Evolutionary conservation across 2,329 filamentous ascomycete genomes (phyloP).

Genomic region (Stenocarpella maydis): DNA sequence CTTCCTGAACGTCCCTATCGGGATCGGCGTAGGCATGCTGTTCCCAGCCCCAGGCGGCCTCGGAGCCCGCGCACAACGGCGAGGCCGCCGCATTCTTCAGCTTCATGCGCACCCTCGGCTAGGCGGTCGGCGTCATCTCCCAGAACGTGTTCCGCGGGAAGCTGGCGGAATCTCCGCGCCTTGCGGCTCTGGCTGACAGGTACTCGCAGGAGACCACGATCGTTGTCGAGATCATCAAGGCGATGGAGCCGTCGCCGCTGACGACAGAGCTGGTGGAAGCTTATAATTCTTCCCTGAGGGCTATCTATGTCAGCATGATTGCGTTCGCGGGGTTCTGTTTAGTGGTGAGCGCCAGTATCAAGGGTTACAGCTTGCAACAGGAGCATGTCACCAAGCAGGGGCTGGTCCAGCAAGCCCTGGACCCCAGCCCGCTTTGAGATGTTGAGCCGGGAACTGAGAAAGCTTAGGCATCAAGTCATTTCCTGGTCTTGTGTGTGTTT

Average conservation of each 20-base stretch:
- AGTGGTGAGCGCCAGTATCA: conserved; percentile 42
- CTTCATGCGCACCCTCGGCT: conserved; percentile 72
- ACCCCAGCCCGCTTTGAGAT: background rate
- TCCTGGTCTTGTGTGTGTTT: background rate
- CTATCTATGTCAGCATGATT: conserved; percentile 46
- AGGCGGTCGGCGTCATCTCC: conserved; percentile 73
- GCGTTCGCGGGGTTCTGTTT: conserved; percentile 42
- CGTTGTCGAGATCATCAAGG: conserved; percentile 65
- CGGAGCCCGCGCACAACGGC: conserved; percentile 52
- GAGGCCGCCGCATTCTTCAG: conserved; percentile 72
- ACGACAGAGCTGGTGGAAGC: conserved; percentile 43
- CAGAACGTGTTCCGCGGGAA: conserved; percentile 68
- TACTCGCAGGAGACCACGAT: conserved; percentile 66
- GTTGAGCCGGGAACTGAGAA: background rate
- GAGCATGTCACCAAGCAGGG: conserved; percentile 44
- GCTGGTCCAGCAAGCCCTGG: background rate
- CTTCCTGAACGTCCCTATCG: conserved; percentile 67
- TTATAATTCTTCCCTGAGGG: conserved; percentile 45
- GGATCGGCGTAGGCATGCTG: conserved; percentile 69
- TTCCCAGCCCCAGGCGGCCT: conserved; percentile 71
- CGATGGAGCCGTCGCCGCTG: conserved; percentile 49
- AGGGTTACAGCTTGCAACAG: conserved; percentile 44
- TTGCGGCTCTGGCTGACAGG: conserved; percentile 51
- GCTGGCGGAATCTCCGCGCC: conserved; percentile 53
- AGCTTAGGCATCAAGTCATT: background rate